Percentiles rank a stretch among this genome's conserved stretches.
Evolutionary conservation across 495 filamentous ascomycete species (phyloP).

Genomic region (Chlorociboria aeruginascens): DNA sequence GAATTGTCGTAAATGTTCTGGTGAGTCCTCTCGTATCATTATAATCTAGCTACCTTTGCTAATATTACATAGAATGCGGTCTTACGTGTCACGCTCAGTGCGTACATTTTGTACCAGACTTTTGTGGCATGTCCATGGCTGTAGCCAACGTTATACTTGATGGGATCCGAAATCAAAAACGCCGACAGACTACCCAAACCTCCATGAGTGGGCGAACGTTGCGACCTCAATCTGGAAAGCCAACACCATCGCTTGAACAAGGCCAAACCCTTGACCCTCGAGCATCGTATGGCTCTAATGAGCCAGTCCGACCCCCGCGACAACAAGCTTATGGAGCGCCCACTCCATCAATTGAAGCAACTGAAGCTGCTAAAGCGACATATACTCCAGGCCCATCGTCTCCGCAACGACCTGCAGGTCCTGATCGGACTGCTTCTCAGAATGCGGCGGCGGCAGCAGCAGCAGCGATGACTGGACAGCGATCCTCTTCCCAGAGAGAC

Average conservation of each 20-base stretch:
- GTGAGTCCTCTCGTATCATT: conserved; percentile 32
- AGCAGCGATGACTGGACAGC: conserved; percentile 32
- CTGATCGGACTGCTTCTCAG: conserved; percentile 32
- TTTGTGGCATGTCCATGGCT: conserved; percentile 99
- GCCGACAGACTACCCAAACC: conserved; percentile 30
- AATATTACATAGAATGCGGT: conserved; percentile 56
- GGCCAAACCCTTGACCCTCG: conserved; percentile 24
- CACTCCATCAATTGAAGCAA: conserved; percentile 22
- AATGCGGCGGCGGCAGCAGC: conserved; percentile 35
- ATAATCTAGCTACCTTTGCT: not conserved
- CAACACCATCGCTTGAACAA: conserved; percentile 20
- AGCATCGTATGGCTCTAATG: conserved; percentile 33
- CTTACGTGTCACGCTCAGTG: conserved; percentile 87
- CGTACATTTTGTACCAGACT: conserved; percentile 93
- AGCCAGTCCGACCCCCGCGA: conserved; percentile 25
- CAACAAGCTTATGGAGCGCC: conserved; percentile 27
- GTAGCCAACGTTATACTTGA: conserved; percentile 85
- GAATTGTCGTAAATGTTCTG: conserved; percentile 81
- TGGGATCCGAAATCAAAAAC: conserved; percentile 49
- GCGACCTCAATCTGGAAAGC: conserved; percentile 36
- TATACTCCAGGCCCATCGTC: conserved; percentile 27
- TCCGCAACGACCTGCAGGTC: conserved; percentile 26
- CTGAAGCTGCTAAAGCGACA: conserved; percentile 35
- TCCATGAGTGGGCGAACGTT: conserved; percentile 55
- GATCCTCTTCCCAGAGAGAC: conserved; percentile 21